Percentiles rank a stretch among this genome's conserved stretches.
Conservation (phyloP, 441 rosid genomes). For the Macaranga tanarius region DNA sequence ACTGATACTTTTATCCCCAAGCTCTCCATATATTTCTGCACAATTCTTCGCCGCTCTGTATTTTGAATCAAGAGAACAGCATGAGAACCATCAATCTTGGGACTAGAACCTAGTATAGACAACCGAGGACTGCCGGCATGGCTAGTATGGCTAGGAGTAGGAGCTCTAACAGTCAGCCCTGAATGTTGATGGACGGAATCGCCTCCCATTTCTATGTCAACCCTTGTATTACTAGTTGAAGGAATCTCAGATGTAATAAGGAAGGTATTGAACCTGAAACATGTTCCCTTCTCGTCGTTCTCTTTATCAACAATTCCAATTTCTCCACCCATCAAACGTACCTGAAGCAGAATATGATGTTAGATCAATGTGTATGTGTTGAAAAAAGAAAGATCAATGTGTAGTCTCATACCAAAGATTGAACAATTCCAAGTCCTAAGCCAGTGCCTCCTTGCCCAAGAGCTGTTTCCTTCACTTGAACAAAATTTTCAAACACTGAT, state of each 20-base stretch:
- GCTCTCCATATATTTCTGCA: conserved; percentile 50
- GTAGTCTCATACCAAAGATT: conserved; percentile 56
- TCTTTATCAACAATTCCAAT: conserved; percentile 56
- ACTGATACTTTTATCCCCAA: conserved; percentile 49
- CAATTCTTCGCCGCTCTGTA: conserved; percentile 43
- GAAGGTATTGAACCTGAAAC: conserved; percentile 67
- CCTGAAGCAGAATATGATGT: conserved; percentile 37
- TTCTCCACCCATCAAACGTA: conserved; percentile 81
- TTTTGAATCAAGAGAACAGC: conserved; percentile 56
- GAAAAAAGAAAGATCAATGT: too few species aligned
- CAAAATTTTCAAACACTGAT: conserved; percentile 73
- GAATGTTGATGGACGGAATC: conserved; percentile 24
- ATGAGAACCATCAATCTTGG: conserved; percentile 52
- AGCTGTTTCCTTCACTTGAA: conserved; percentile 71
- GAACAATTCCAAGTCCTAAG: conserved; percentile 92
- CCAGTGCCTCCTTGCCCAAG: conserved; percentile 74
- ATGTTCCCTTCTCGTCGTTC: conserved; percentile 58
- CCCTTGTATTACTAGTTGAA: conserved; percentile 12
- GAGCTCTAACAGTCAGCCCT: conserved; percentile 28
- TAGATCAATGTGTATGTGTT: neutral
- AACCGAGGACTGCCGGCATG: conserved; percentile 40
- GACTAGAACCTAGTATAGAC: conserved; percentile 35
- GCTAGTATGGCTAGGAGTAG: conserved; percentile 28
- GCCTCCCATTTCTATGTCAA: conserved; percentile 30
- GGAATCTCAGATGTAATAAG: conserved; percentile 28